phyloP scores from a whole-genome alignment of 169 alveolate genomes.

The Eimeria zaria region DNA sequence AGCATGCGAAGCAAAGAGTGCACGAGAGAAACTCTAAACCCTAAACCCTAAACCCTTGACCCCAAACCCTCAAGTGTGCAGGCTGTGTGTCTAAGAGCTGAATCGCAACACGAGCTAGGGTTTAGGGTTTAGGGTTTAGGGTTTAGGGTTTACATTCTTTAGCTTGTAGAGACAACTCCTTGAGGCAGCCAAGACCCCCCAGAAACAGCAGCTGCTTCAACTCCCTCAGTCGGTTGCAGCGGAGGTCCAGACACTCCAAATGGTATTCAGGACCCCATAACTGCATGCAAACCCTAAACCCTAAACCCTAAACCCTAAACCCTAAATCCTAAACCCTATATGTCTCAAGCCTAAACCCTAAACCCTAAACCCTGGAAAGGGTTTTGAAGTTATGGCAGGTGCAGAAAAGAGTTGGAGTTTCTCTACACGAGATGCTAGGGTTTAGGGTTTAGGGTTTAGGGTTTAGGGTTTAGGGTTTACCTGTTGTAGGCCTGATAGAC shows the following conservation, averaged over 20 bases:
- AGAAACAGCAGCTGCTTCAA: conserved; percentile 27
- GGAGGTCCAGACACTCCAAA: neutral
- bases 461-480: neutral
- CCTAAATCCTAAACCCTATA: no score
- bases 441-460: no score
- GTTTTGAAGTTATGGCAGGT: no score
- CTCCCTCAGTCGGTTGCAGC: neutral
- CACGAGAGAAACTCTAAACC: neutral
- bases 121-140: neutral
- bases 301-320: neutral
- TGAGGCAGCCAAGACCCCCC: neutral
- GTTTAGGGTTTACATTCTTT: conserved; percentile 3
- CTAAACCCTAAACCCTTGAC: no score
- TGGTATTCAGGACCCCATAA: conserved; percentile 24
- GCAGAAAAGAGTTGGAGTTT: no score
- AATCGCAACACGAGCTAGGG: neutral
- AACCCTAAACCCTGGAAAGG: neutral
- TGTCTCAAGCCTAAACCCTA: neutral
- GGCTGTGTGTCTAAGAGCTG: neutral
- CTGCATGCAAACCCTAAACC: conserved; percentile 14
- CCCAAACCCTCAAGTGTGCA: no score
- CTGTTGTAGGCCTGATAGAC: conserved; percentile 14
- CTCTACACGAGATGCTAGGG: no score
- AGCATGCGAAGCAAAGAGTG: neutral
- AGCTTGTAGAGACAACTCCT: neutral